Evolutionary conservation across 2,329 filamentous ascomycete species (phyloP).

Genomic region (Sporothrix mexicana): DNA sequence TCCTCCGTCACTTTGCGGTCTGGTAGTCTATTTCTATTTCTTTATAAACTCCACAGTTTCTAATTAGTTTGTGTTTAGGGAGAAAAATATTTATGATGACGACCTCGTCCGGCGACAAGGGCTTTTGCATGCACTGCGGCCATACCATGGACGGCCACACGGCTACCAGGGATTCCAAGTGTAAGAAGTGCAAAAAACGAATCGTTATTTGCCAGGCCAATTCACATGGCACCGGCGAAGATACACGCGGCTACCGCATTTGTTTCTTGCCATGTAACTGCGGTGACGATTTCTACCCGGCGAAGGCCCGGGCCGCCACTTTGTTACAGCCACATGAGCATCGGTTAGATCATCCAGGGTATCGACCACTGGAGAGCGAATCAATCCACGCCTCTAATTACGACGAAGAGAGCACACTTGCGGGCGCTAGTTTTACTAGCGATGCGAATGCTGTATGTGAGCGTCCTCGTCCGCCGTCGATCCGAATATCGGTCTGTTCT

Average conservation of each 20-base stretch:
- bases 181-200: conserved; percentile 3
- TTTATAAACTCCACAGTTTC: background rate
- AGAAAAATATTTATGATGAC: conserved; percentile 6
- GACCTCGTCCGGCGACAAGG: background rate
- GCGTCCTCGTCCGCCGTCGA: background rate
- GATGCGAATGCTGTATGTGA: background rate
- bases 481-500: background rate
- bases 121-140: background rate
- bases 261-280: conserved; percentile 8
- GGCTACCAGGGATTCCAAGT: background rate
- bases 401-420: background rate
- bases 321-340: background rate
- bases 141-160: background rate
- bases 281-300: background rate
- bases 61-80: background rate
- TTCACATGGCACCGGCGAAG: background rate
- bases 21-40: background rate
- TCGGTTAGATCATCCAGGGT: background rate
- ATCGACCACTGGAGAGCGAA: background rate
- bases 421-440: background rate
- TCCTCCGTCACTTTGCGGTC: background rate
- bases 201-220: background rate
- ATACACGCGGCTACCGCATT: background rate
- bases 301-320: conserved; percentile 6
- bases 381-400: background rate